phyloP scores from a whole-genome alignment of 2,329 filamentous ascomycete species.

The Exophiala calicioides region DNA sequence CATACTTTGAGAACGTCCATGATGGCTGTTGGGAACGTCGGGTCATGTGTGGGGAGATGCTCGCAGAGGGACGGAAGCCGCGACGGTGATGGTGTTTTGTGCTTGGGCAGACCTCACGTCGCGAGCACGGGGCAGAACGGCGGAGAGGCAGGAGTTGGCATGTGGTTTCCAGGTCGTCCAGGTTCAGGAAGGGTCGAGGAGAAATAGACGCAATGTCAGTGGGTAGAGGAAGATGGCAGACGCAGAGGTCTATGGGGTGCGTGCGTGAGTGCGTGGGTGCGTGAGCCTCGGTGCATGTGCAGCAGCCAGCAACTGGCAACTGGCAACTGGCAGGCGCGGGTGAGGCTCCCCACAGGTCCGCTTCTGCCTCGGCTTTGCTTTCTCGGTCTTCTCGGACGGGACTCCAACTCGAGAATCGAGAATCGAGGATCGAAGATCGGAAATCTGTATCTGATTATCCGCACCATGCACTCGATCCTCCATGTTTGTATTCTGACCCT shows the following conservation, averaged over 20 bases:
- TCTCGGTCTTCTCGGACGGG: neutral
- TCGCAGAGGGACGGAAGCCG: neutral
- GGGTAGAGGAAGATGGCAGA: no score
- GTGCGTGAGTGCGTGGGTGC: no score
- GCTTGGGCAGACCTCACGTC: constrained; percentile 1
- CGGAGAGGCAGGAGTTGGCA: neutral
- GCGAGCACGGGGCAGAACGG: neutral
- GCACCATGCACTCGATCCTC: no score
- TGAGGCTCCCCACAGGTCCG: no score
- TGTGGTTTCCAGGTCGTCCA: neutral
- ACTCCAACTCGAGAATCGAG: no score
- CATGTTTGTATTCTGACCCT: no score
- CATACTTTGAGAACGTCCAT: constrained; percentile 25
- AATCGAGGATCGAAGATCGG: no score
- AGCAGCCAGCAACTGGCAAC: neutral
- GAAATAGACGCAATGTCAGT: no score
- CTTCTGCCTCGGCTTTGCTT: neutral
- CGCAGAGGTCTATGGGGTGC: no score
- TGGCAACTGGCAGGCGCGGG: no score
- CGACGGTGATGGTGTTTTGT: neutral
- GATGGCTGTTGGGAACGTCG: neutral
- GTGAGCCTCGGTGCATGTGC: neutral
- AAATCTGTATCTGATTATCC: no score
- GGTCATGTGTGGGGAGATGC: neutral
- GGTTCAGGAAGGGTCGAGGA: no score